phyloP scores from a whole-genome alignment of 108 stramenopile genomes.

The Conticribra guillardii region DNA sequence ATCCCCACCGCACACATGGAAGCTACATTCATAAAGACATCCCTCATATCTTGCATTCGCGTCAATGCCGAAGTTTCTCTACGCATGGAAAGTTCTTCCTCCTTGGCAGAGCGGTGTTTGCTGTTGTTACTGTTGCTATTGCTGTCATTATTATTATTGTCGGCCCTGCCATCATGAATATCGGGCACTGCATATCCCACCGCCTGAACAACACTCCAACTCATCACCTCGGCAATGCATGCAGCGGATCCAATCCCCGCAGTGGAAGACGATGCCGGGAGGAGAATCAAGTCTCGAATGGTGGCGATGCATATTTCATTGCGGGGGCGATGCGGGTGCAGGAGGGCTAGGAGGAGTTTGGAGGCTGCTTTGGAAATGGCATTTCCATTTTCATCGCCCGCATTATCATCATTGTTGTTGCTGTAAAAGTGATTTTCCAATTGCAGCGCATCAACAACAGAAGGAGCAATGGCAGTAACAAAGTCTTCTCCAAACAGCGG shows the following conservation, averaged over 20 bases:
- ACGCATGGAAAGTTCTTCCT: conserved; percentile 34
- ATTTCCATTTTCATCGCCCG: no score
- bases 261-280: conserved; percentile 8
- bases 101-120: background rate
- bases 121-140: background rate
- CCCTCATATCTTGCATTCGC: conserved; percentile 38
- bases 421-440: background rate
- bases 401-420: background rate
- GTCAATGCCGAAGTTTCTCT: conserved; percentile 38
- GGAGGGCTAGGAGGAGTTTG: conserved; percentile 10
- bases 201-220: background rate
- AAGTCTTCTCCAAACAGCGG: conserved; percentile 31
- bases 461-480: conserved; percentile 13
- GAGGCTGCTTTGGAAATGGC: no score
- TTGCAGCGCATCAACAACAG: conserved; percentile 21
- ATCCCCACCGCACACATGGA: conserved; percentile 6
- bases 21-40: conserved; percentile 27
- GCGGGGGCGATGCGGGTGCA: conserved; percentile 24
- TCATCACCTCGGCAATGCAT: conserved; percentile 11
- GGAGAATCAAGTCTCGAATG: conserved; percentile 27
- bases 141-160: no score
- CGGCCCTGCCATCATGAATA: background rate
- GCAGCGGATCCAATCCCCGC: background rate
- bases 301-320: conserved; percentile 22
- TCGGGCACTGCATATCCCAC: conserved; percentile 15